A percentile compares a stretch with the other conserved stretches of the same genome.
These are phyloP conservation scores for Pleomassaria siparia DNA, from an alignment of 2,329 filamentous ascomycete genomes.

Conservation along the genomic window DNA sequence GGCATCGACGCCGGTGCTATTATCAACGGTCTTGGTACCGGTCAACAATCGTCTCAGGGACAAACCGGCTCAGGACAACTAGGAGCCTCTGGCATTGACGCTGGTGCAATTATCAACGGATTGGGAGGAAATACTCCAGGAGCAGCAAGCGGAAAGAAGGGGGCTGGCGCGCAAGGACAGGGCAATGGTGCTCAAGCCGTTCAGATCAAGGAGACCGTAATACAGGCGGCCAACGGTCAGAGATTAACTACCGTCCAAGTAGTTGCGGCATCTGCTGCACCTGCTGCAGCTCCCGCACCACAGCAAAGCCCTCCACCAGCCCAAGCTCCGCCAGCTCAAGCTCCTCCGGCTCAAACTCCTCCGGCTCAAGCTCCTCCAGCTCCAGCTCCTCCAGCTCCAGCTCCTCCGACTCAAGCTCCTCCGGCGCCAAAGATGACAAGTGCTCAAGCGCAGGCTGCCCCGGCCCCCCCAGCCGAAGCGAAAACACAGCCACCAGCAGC, in stretches of 20 bases:
- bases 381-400: too few relatives aligned
- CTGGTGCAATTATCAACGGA: constrained; percentile 2
- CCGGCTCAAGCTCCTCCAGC: not conserved
- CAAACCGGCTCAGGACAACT: not conserved
- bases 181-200: constrained; percentile 15
- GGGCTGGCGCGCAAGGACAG: constrained; percentile 12
- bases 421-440: too few relatives aligned
- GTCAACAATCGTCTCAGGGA: too few relatives aligned
- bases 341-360: not conserved
- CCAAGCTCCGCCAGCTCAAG: not conserved
- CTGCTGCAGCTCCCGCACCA: not conserved
- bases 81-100: not conserved
- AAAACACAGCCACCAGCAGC: not conserved
- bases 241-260: not conserved
- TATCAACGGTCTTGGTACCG: constrained; percentile 1
- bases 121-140: constrained; percentile 3
- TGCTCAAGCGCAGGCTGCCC: too few relatives aligned
- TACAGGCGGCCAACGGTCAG: constrained; percentile 9
- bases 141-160: constrained; percentile 7
- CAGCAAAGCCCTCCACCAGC: constrained; percentile 1
- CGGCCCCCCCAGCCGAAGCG: too few relatives aligned
- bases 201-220: constrained; percentile 15
- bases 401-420: too few relatives aligned
- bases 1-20: constrained; percentile 1
- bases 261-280: not conserved